Evolutionary conservation across 2,329 filamentous ascomycete species (phyloP).

Genomic region (Xylaria multiplex): DNA sequence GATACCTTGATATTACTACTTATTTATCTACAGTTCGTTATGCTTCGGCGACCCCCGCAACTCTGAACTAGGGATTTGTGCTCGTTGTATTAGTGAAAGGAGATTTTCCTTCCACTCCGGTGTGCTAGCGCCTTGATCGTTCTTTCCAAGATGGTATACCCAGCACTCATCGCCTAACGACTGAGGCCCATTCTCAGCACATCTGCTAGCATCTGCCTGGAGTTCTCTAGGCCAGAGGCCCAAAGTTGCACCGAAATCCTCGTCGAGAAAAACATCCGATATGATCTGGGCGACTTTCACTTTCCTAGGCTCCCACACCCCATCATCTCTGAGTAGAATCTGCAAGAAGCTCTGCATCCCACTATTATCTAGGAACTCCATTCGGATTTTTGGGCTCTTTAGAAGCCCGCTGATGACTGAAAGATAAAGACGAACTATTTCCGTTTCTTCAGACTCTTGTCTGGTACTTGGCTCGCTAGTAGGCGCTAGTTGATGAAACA

Average conservation of each 20-base stretch:
- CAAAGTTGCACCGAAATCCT: slow-evolving; percentile 67
- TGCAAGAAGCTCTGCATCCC: slow-evolving; percentile 66
- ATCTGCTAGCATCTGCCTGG: slow-evolving; percentile 51
- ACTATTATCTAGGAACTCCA: slow-evolving; percentile 63
- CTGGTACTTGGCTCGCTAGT: slow-evolving; percentile 30
- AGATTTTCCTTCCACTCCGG: slow-evolving; percentile 56
- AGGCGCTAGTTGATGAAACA: slow-evolving; percentile 56
- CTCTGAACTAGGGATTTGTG: slow-evolving; percentile 24
- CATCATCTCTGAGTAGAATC: slow-evolving; percentile 60
- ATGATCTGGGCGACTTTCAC: slow-evolving; percentile 67
- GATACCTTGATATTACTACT: not conserved
- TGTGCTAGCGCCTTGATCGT: slow-evolving; percentile 36
- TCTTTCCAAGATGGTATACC: slow-evolving; percentile 61
- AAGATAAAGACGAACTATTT: slow-evolving; percentile 50
- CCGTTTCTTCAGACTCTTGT: slow-evolving; percentile 38
- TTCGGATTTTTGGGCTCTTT: slow-evolving; percentile 62
- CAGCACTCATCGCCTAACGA: slow-evolving; percentile 64
- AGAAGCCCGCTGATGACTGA: slow-evolving; percentile 66
- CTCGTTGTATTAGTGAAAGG: slow-evolving; percentile 39
- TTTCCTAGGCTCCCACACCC: slow-evolving; percentile 61
- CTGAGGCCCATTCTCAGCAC: slow-evolving; percentile 46
- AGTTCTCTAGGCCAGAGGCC: slow-evolving; percentile 64
- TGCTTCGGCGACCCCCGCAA: slow-evolving; percentile 15
- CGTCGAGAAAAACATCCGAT: slow-evolving; percentile 73
- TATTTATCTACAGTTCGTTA: slow-evolving; percentile 35